phyloP scores from a whole-genome alignment of 768 basidiomycete species.

The Xanthoconium stramineum region DNA sequence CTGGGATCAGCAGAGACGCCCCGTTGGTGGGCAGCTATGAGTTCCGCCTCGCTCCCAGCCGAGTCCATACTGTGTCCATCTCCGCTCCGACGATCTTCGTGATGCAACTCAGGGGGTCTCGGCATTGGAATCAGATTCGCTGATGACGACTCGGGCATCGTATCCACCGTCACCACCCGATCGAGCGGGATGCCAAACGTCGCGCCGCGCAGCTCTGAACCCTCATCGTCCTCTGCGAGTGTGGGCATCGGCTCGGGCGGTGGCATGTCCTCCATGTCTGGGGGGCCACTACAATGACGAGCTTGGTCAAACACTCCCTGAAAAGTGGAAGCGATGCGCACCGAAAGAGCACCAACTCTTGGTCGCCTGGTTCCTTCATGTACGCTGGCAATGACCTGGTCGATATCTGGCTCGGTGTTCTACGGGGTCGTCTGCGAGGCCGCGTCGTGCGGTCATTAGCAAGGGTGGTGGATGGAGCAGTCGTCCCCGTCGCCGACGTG shows the following conservation, averaged over 20 bases:
- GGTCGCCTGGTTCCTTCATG: slow-evolving; percentile 81
- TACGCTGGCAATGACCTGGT: slow-evolving; percentile 75
- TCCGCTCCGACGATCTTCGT: slow-evolving; percentile 6
- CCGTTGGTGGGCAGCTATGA: slow-evolving; percentile 19
- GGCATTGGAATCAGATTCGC: slow-evolving; percentile 21
- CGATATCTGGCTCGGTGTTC: slow-evolving; percentile 79
- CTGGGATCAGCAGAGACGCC: slow-evolving; percentile 30
- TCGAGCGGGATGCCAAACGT: slow-evolving; percentile 21
- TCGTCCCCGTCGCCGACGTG: background rate
- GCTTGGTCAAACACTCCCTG: background rate
- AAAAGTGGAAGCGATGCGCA: slow-evolving; percentile 19
- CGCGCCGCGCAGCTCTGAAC: slow-evolving; percentile 2
- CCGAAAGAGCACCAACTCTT: slow-evolving; percentile 70
- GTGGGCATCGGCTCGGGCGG: slow-evolving; percentile 12
- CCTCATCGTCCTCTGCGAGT: slow-evolving; percentile 23
- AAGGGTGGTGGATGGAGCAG: background rate
- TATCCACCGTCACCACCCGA: slow-evolving; percentile 25
- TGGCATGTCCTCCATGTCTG: slow-evolving; percentile 21
- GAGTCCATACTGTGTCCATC: slow-evolving; percentile 22
- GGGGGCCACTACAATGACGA: slow-evolving; percentile 22
- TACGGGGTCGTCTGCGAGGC: slow-evolving; percentile 35
- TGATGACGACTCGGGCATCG: slow-evolving; percentile 19
- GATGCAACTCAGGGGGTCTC: slow-evolving; percentile 14
- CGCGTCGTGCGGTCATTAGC: slow-evolving; percentile 12
- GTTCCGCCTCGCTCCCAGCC: slow-evolving; percentile 20